Conservation (phyloP, 805 yeast species). For the Wickerhamomyces pijperi region DNA sequence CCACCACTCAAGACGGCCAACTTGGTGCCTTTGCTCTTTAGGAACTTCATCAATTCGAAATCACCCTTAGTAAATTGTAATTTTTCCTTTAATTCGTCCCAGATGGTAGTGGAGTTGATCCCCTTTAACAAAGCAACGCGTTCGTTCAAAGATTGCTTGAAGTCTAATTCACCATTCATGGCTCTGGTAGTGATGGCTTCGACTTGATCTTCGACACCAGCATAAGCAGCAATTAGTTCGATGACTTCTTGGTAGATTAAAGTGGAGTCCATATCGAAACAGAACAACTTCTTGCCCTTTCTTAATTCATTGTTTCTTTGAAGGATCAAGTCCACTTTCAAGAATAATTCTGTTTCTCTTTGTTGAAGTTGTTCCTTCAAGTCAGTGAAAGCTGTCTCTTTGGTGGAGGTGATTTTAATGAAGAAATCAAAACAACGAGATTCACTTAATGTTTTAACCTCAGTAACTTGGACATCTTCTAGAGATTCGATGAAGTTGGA, state of each 20-base stretch:
- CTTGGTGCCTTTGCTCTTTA: constrained; percentile 51
- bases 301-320: constrained; percentile 26
- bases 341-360: neutral
- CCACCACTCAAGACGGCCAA: constrained; percentile 93
- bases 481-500: constrained; percentile 18
- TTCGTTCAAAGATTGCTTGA: constrained; percentile 63
- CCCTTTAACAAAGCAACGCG: constrained; percentile 80
- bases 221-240: constrained; percentile 89
- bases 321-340: constrained; percentile 29
- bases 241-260: constrained; percentile 93
- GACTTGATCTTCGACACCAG: constrained; percentile 81
- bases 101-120: constrained; percentile 52
- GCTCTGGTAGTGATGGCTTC: constrained; percentile 85
- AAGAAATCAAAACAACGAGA: constrained; percentile 30
- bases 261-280: constrained; percentile 98
- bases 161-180: constrained; percentile 95
- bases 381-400: constrained; percentile 9
- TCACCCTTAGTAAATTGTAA: constrained; percentile 83
- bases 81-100: constrained; percentile 67
- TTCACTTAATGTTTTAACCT: constrained; percentile 20
- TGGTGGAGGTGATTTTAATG: constrained; percentile 5
- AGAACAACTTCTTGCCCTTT: constrained; percentile 43
- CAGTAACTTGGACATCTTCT: constrained; percentile 19
- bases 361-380: constrained; percentile 1
- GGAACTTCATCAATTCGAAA: constrained; percentile 48